Conservation (phyloP, 306 rosid species). For the Trifolium fragiferum region DNA sequence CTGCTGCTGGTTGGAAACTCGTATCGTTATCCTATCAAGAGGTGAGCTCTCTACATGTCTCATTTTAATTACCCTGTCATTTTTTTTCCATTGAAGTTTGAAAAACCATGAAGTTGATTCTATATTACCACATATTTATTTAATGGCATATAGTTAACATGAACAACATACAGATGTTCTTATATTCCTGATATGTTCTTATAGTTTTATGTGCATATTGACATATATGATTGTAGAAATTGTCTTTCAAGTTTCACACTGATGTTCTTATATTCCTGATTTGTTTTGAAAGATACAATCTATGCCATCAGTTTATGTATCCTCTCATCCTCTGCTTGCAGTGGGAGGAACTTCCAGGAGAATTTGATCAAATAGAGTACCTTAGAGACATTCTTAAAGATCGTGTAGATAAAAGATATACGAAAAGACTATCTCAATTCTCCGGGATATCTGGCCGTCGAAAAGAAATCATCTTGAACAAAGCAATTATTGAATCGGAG, state of each 20-base stretch:
- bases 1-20: constrained; percentile 86
- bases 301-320: neutral
- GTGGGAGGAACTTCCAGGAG: too few relatives aligned
- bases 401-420: too few relatives aligned
- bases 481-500: constrained; percentile 70
- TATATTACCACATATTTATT: constrained; percentile 6
- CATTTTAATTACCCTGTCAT: neutral
- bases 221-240: neutral
- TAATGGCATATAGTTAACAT: neutral
- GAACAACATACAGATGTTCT: neutral
- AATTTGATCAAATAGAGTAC: too few relatives aligned
- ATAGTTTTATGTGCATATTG: constrained; percentile 17
- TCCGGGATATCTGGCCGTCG: constrained; percentile 82
- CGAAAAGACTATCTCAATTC: constrained; percentile 34
- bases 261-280: neutral
- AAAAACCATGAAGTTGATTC: constrained; percentile 3
- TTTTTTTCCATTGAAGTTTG: neutral
- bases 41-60: constrained; percentile 52
- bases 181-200: too few relatives aligned
- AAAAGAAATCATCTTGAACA: constrained; percentile 80
- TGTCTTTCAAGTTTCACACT: constrained; percentile 24
- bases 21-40: constrained; percentile 70
- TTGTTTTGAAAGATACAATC: constrained; percentile 4
- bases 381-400: too few relatives aligned
- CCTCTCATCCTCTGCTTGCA: too few relatives aligned